phyloP scores from a whole-genome alignment of 345 rosid genomes.

The Brassica nigra region DNA sequence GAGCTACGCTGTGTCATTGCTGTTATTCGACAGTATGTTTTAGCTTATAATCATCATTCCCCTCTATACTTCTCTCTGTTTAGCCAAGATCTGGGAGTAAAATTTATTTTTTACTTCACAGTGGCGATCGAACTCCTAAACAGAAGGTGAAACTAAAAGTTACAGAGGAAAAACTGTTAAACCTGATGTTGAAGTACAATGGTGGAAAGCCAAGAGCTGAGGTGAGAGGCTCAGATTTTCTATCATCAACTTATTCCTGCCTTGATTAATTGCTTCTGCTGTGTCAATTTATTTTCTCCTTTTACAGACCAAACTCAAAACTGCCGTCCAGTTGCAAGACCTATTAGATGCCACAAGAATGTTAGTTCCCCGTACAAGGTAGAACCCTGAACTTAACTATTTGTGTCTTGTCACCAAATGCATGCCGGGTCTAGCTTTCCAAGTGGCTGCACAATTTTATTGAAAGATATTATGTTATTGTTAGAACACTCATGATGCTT shows the following conservation, averaged over 20 bases:
- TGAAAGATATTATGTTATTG: background rate
- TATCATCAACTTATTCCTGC: constrained; percentile 12
- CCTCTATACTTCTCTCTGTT: background rate
- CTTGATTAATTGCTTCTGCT: constrained; percentile 1
- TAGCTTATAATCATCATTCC: constrained; percentile 7
- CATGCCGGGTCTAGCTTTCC: background rate
- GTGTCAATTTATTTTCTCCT: constrained; percentile 23
- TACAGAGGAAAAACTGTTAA: constrained; percentile 92
- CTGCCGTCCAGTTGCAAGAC: constrained; percentile 97
- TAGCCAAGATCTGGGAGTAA: constrained; percentile 12
- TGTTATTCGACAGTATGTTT: constrained; percentile 90
- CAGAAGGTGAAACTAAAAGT: constrained; percentile 99
- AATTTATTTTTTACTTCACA: constrained; percentile 35
- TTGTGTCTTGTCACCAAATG: background rate
- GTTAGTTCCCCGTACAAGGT: constrained; percentile 98
- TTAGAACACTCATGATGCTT: background rate
- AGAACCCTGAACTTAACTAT: constrained; percentile 17
- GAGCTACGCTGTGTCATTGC: constrained; percentile 99
- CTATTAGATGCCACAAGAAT: constrained; percentile 95
- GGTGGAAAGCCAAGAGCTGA: constrained; percentile 95
- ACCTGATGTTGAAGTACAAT: constrained; percentile 96
- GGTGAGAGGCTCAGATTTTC: constrained; percentile 49
- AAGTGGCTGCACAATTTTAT: constrained; percentile 1
- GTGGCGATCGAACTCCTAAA: constrained; percentile 99
- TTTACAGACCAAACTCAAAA: constrained; percentile 94